Evolutionary conservation across 2,329 filamentous ascomycete species (phyloP).

Genomic region (Colletotrichum endophyticum): DNA sequence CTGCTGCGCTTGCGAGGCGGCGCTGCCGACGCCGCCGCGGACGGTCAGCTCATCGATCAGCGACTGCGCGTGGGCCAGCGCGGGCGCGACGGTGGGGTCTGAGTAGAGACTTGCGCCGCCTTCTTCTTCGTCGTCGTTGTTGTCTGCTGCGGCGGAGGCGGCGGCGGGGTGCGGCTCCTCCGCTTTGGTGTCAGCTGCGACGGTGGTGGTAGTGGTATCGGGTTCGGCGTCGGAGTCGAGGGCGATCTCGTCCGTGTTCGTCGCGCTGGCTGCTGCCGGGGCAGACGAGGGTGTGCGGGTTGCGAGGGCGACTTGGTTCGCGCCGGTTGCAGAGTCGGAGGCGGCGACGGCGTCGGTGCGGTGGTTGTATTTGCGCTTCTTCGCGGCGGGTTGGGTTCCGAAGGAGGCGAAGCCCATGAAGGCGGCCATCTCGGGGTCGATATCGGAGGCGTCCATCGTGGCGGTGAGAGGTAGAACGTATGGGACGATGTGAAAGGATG

Average conservation of each 20-base stretch:
- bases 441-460: constrained; percentile 18
- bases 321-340: constrained; percentile 33
- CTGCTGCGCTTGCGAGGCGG: neutral
- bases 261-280: neutral
- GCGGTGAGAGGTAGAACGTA: neutral
- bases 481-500: neutral
- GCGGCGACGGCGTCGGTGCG: constrained; percentile 54
- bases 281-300: constrained; percentile 20
- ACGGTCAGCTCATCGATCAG: constrained; percentile 16
- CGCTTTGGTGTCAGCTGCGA: neutral
- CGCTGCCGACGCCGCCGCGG: neutral
- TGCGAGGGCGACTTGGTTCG: constrained; percentile 43
- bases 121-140: constrained; percentile 4
- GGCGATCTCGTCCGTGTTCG: constrained; percentile 51
- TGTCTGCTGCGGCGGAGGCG: neutral
- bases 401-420: constrained; percentile 79
- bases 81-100: constrained; percentile 9
- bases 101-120: neutral
- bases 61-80: constrained; percentile 16
- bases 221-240: constrained; percentile 45
- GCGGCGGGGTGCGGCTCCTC: neutral
- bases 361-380: constrained; percentile 72
- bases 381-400: constrained; percentile 59
- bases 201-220: neutral
- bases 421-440: constrained; percentile 57